Base-by-base conservation (phyloP, 805 yeast genomes). In the Yarrowia sp. region DNA sequence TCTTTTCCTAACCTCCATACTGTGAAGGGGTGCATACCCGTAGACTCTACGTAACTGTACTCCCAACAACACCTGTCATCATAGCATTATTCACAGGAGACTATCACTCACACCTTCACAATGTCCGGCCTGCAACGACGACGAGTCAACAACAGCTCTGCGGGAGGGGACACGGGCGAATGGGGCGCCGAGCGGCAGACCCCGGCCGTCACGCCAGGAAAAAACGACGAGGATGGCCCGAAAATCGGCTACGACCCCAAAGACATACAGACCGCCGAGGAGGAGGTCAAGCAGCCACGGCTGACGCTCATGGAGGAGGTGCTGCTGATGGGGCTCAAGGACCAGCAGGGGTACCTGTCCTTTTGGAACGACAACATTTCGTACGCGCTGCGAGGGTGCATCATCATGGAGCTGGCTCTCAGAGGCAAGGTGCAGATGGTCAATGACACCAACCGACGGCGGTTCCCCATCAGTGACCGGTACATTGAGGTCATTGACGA, bases 291-390 rank as follows among this genome's bases (percentile, higher is more conserved):
- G 69, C 76, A 84, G 70, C 99, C 99, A 0, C 81, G 87, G 52
- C 82, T 95, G 73, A 95, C 99, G 0, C 81, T 95, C 72, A 92
- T 95, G 97, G 99, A 95, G 79, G 99, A 95, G 79, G 97, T 95
- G 8, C 82, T 95, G 72, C 83, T 95, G 71, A 85, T 95, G 82
- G 99, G 99, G 5, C 84, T 95, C 72, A 93, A 94, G 76, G 98
- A 95, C 79, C 90, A 90, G 74, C 98, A 95, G 79, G 99, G 99
- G 12, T 92, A 94, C 78, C 82, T 95, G 55, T 92, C 97, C 38
- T 95, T 95, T 80, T 95, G 99, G 99, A 95, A 95, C 77, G 99
- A 95, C 79, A 93, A 92, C 79, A 93, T 95, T 68, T 92, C 98
- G 32, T 95, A 95, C 80, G 97, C 98, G 1, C 83, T 95, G 70